Conservation (phyloP, 2,329 filamentous ascomycete genomes). For the Aspergillus sp. region DNA sequence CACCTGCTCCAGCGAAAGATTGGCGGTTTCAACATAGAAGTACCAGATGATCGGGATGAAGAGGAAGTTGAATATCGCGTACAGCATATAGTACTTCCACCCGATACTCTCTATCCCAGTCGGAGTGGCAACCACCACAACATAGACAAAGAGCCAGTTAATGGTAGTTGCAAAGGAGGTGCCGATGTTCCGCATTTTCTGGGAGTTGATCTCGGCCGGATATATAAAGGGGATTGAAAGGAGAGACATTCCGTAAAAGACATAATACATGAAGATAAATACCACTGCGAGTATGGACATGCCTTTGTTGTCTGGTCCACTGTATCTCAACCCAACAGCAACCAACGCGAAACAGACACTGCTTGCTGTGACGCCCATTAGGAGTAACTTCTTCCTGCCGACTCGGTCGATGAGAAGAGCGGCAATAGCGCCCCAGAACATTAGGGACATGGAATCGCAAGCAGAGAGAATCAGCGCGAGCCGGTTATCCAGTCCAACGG, state of each 20-base stretch:
- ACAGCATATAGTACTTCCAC: background rate
- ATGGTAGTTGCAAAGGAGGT: background rate
- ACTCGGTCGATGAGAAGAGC: too few species aligned
- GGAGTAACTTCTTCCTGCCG: background rate
- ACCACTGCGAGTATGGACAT: background rate
- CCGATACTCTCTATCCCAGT: background rate
- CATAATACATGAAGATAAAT: background rate
- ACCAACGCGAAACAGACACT: background rate
- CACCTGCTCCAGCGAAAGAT: background rate
- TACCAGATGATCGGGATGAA: background rate
- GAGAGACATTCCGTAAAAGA: background rate
- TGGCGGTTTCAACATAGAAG: background rate
- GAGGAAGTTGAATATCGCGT: background rate
- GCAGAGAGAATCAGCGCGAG: too few species aligned
- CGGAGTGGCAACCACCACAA: background rate
- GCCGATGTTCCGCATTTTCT: background rate
- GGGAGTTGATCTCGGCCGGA: too few species aligned
- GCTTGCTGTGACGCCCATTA: background rate
- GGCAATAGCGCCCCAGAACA: too few species aligned
- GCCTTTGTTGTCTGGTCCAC: background rate
- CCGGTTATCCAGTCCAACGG: too few species aligned
- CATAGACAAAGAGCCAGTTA: background rate
- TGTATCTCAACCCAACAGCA: background rate
- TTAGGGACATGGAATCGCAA: too few species aligned
- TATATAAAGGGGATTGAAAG: background rate